Conservation (phyloP, 768 basidiomycete species). For the Xerocomellus chrysenteron region DNA sequence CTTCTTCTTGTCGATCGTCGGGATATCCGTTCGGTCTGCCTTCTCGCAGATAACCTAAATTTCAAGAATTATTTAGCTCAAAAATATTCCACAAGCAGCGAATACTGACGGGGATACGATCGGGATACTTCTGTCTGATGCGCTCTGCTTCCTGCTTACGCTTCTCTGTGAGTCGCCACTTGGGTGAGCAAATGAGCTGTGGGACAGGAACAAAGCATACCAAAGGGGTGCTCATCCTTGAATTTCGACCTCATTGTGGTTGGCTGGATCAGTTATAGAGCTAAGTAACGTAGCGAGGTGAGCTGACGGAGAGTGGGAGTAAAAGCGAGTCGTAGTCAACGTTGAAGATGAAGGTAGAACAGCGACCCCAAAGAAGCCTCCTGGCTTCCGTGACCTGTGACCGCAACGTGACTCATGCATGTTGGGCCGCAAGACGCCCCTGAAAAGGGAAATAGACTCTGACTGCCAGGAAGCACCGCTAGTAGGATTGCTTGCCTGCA, state of each 20-base stretch:
- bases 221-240: conserved; percentile 99
- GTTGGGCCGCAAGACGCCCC: conserved; percentile 14
- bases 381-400: conserved; percentile 35
- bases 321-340: conserved; percentile 24
- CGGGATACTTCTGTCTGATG: conserved; percentile 97
- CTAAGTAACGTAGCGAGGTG: conserved; percentile 1
- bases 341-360: conserved; percentile 23
- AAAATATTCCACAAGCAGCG: not conserved
- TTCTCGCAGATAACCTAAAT: conserved; percentile 98
- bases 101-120: conserved; percentile 87
- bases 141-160: conserved; percentile 99
- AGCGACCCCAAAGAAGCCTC: conserved; percentile 29
- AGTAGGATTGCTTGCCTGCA: not conserved
- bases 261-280: conserved; percentile 1
- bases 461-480: not conserved
- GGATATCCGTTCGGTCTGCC: conserved; percentile 97
- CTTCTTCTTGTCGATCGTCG: conserved; percentile 99
- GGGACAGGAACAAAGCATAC: conserved; percentile 43
- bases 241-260: conserved; percentile 85
- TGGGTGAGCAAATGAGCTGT: conserved; percentile 35
- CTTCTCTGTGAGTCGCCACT: conserved; percentile 66
- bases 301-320: conserved; percentile 7
- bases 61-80: conserved; percentile 7
- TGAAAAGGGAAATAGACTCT: conserved; percentile 10
- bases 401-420: conserved; percentile 27